Conservation (phyloP, 345 rosid genomes). For the Populus euphratica region DNA sequence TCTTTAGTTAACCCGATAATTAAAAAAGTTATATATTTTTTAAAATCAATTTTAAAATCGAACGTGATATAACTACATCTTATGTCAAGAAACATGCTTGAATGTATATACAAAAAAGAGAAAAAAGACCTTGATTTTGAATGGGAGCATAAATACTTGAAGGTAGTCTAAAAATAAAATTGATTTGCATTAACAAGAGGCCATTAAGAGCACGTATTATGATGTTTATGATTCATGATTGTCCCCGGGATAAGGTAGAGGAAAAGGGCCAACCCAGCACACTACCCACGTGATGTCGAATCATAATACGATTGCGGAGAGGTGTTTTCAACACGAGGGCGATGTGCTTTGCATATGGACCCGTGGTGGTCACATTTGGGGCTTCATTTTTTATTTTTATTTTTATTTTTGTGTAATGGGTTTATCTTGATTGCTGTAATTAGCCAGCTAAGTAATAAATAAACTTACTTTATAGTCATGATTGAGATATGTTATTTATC, state of each 20-base stretch:
- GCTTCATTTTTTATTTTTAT: not conserved
- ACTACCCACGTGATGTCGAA: constrained; percentile 51
- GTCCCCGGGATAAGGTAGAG: constrained; percentile 22
- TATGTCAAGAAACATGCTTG: not conserved
- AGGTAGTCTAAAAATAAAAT: not conserved
- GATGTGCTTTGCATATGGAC: not conserved
- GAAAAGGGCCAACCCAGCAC: constrained; percentile 28
- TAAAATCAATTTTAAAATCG: too few relatives aligned
- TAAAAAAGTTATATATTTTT: too few relatives aligned
- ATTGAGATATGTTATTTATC: too few relatives aligned
- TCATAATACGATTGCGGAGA: constrained; percentile 23
- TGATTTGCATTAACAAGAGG: not conserved
- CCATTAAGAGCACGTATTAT: constrained; percentile 15
- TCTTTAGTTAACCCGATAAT: too few relatives aligned
- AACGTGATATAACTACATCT: too few relatives aligned
- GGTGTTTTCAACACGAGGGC: constrained; percentile 19
- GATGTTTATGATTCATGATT: constrained; percentile 29
- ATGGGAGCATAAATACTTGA: not conserved
- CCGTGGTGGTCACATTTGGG: not conserved
- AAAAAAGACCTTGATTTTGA: too few relatives aligned
- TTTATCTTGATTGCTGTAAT: not conserved
- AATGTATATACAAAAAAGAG: too few relatives aligned
- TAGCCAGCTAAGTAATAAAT: not conserved
- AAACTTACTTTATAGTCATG: too few relatives aligned
- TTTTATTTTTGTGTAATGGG: not conserved